These are phyloP conservation scores for Pholiota conissans DNA, from an alignment of 768 basidiomycete species.

Conservation along the genomic window DNA sequence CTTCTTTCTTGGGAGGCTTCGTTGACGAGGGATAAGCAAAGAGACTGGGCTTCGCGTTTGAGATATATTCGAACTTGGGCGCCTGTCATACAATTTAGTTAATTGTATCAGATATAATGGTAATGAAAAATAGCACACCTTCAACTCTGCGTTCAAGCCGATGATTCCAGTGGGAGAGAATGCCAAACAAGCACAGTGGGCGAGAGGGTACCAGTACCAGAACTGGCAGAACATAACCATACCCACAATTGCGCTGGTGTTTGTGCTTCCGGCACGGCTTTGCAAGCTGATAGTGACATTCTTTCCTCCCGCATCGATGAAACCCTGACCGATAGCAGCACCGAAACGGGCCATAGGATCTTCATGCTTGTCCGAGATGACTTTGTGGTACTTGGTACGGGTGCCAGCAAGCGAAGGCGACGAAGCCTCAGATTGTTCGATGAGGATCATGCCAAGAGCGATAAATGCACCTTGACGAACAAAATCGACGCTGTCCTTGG, in stretches of 20 bases:
- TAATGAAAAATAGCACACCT: conserved; percentile 42
- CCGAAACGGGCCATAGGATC: conserved; percentile 99
- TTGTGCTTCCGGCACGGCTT: conserved; percentile 89
- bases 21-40: conserved; percentile 90
- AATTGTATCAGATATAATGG: background rate
- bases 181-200: conserved; percentile 88
- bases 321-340: conserved; percentile 92
- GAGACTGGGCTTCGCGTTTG: conserved; percentile 86
- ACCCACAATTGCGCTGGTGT: conserved; percentile 95
- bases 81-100: conserved; percentile 46
- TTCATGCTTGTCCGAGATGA: conserved; percentile 95
- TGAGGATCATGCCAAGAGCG: conserved; percentile 93
- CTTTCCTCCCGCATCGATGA: conserved; percentile 96
- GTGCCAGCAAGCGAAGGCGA: conserved; percentile 79
- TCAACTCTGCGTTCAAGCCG: conserved; percentile 82
- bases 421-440: conserved; percentile 92
- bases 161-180: conserved; percentile 97
- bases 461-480: conserved; percentile 97
- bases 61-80: conserved; percentile 91
- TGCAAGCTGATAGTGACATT: conserved; percentile 95
- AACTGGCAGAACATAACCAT: conserved; percentile 98
- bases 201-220: conserved; percentile 99
- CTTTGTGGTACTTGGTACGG: conserved; percentile 85
- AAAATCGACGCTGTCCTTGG: conserved; percentile 96
- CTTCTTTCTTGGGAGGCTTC: conserved; percentile 91